These are phyloP conservation scores for Tetracladium marchalianum DNA, from an alignment of 495 filamentous ascomycete species.

Conservation along the genomic window DNA sequence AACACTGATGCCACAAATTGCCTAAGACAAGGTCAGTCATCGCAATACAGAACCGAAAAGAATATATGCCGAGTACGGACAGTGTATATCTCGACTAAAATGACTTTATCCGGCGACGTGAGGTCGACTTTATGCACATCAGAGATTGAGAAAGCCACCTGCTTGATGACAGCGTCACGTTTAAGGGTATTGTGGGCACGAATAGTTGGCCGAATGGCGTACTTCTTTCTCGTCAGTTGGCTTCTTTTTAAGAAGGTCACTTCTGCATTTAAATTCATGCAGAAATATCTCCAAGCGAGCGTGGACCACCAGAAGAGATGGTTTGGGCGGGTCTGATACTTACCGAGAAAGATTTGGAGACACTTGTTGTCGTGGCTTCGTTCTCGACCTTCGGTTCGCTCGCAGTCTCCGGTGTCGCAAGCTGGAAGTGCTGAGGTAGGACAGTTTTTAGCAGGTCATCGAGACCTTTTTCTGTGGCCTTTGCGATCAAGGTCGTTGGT, in stretches of 20 bases:
- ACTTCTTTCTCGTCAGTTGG: slow-evolving; percentile 38
- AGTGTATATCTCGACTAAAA: slow-evolving; percentile 73
- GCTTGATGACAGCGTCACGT: slow-evolving; percentile 67
- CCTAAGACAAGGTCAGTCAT: slow-evolving; percentile 35
- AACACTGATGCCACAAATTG: slow-evolving; percentile 70
- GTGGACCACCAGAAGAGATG: not conserved
- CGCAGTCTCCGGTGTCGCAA: slow-evolving; percentile 30
- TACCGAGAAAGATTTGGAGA: not conserved
- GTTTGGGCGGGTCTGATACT: not conserved
- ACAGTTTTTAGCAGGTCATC: slow-evolving; percentile 62
- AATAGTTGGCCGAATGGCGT: slow-evolving; percentile 78
- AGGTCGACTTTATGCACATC: slow-evolving; percentile 73
- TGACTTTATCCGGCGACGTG: slow-evolving; percentile 67
- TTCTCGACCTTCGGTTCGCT: slow-evolving; percentile 12
- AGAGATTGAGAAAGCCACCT: slow-evolving; percentile 50
- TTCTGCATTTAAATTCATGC: not conserved
- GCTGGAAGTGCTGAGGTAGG: slow-evolving; percentile 63
- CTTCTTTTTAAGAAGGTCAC: not conserved
- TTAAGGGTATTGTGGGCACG: slow-evolving; percentile 70
- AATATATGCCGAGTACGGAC: not conserved
- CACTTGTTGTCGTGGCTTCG: not conserved
- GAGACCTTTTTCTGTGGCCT: slow-evolving; percentile 68
- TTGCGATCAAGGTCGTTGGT: slow-evolving; percentile 64
- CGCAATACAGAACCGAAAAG: slow-evolving; percentile 1
- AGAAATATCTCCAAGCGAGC: not conserved